Evolutionary conservation across 805 yeast species (phyloP), one percentile per base, ranked within the genome.

Genomic region (Saccharomyces mikatae): DNA sequence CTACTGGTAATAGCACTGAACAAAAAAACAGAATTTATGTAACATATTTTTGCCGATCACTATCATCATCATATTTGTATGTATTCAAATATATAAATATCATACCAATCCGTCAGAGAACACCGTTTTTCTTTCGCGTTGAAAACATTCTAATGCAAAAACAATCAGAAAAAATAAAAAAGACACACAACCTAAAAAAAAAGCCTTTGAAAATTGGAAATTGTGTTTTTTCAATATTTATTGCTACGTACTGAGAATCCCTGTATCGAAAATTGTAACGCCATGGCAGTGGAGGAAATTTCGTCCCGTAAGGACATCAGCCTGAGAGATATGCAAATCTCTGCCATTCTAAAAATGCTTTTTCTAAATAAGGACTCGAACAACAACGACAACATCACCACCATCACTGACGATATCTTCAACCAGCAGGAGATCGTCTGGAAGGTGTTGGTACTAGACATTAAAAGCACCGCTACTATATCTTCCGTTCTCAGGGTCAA

Each of bases 401-500:
- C 44, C 44, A 36, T 36, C 44, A 70, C 78, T 54, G 78, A 83
- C 8, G 76, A 80, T 41, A 78, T 84, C 6, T 72, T 78, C 22
- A 79, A 78, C 56, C 80, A 76, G 50, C 87, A 84, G 61, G 89
- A 85, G 59, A 77, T 88, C 53, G 77, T 85, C 29, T 94, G 99
- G 99, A 94, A 94, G 66, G 96, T 88, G 8, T 77, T 94, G 50
- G 81, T 94, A 4, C 77, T 94, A 60, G 99, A 94, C 68, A 69
- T 76, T 44, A 80, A 83, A 55, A 87, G 96, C 46, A 87, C 96
- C 30, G 86, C 87, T 17, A 86, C 94, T 46, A 80, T 94, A 6
- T 90, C 97, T 2, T 87, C 96, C 6, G 92, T 94, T n/a, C 72
- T 94, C 54, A 77, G 98, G 56, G 97, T 92, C 57, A 89, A 89